Base-by-base conservation (phyloP, 2,329 filamentous ascomycete species). In the Beauveria caledonica region DNA sequence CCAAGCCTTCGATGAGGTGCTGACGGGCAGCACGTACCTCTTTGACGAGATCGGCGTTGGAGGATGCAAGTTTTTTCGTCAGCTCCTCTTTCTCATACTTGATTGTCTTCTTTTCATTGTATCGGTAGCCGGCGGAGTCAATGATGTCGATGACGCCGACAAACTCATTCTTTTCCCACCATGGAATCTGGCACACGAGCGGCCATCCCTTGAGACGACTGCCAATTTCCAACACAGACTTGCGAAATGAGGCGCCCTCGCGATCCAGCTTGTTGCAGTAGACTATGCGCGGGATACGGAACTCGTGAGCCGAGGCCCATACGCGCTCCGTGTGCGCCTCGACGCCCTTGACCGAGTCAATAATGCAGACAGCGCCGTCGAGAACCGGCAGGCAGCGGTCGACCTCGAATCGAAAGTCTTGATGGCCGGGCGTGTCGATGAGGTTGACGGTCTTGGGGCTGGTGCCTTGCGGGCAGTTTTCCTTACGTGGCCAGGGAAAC, bases 321-420 rank as follows among this genome's bases (percentile, higher is more conserved):
- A 99, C 94, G 67, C 96, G 88, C 71, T 99, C 94, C 0, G 94
- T 97, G 71, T 97, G 94, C 1, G 94, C 93, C 74, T 99, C 94
- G 23, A 99, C 94, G 1, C 92, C 92, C 63, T 93, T 92, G 42
- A 96, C 92, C 0, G 90, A 92, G 70, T 96, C 92, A 8, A 96
- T 85, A 68, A 96, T 92, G 68, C 91, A 96, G n/a, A 96, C 87
- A 1, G 91, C 91, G 5, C 92, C 92, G 69, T 96, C 92, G 0
- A 96, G 80, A 39, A 96, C 88, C 21, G 91, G 86, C 7, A 97
- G 78, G 36, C 93, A 97, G 13, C 94, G 86, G 65, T 97, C 83
- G 2, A 97, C 94, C 72, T 99, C 94, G 69, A 97, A 97, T 0
- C 93, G 92, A 68, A 99, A 99, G 72, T 99, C 94, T 23, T 95